Evolutionary conservation across 1,284 basidiomycete genomes (phyloP).

Genomic region (Sanghuangporus baumii): DNA sequence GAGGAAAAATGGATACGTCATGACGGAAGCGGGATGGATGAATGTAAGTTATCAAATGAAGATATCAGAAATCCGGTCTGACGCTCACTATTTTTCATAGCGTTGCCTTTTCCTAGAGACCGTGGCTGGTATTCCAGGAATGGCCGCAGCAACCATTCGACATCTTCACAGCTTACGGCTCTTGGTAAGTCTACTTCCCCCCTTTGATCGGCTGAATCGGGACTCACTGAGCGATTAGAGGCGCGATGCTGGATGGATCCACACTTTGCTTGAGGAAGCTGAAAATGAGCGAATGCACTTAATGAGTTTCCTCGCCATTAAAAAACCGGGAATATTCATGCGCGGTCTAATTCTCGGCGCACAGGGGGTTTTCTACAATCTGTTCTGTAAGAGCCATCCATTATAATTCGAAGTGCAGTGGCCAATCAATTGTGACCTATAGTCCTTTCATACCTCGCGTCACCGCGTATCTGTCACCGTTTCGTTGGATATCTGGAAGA

Average conservation of each 20-base stretch:
- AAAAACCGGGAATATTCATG: constrained; percentile 74
- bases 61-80: neutral
- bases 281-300: constrained; percentile 96
- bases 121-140: constrained; percentile 90
- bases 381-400: constrained; percentile 62
- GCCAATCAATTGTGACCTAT: constrained; percentile 10
- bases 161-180: constrained; percentile 80
- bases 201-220: constrained; percentile 10
- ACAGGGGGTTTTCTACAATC: constrained; percentile 88
- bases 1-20: constrained; percentile 63
- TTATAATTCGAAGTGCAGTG: constrained; percentile 16
- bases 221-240: constrained; percentile 39
- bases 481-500: constrained; percentile 96
- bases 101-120: constrained; percentile 87
- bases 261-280: constrained; percentile 85
- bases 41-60: constrained; percentile 36
- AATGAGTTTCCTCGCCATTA: constrained; percentile 88
- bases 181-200: constrained; percentile 47
- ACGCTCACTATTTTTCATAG: constrained; percentile 29
- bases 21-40: constrained; percentile 77
- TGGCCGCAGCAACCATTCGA: constrained; percentile 86
- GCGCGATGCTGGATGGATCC: constrained; percentile 85
- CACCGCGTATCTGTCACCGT: constrained; percentile 83
- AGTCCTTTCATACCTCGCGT: constrained; percentile 80
- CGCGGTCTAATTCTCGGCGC: constrained; percentile 79